A percentile compares a stretch with the other conserved stretches of the same genome.
phyloP scores from a whole-genome alignment of 2,329 filamentous ascomycete genomes.

The Lithohypha guttulata region DNA sequence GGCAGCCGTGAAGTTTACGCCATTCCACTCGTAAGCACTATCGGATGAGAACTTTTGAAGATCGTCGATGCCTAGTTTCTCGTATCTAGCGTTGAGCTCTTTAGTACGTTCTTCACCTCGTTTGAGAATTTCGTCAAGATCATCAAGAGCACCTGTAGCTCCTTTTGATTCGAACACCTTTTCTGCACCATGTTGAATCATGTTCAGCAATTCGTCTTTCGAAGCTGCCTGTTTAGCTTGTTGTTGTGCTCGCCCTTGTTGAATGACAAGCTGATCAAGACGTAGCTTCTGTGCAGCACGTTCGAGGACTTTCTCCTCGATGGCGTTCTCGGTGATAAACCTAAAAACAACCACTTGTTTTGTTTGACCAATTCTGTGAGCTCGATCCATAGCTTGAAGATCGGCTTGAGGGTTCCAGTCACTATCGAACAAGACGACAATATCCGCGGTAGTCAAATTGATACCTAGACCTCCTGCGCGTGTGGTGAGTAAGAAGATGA shows the following conservation, averaged over 20 bases:
- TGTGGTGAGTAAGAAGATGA: conserved; percentile 89
- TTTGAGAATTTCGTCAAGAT: conserved; percentile 78
- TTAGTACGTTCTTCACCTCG: conserved; percentile 84
- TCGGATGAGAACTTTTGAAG: conserved; percentile 96
- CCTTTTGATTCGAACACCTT: conserved; percentile 75
- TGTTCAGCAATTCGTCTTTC: conserved; percentile 89
- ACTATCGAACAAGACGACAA: conserved; percentile 92
- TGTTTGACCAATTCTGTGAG: conserved; percentile 95
- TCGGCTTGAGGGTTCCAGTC: conserved; percentile 99
- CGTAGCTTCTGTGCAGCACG: conserved; percentile 93
- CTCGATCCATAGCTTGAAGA: conserved; percentile 96
- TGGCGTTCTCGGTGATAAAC: conserved; percentile 95
- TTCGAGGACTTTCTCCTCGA: conserved; percentile 96
- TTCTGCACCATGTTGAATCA: conserved; percentile 99
- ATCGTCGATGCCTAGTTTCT: conserved; percentile 93
- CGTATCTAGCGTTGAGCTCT: conserved; percentile 83
- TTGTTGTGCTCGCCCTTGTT: conserved; percentile 87
- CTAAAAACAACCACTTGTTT: conserved; percentile 96
- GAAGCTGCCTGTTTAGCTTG: conserved; percentile 84
- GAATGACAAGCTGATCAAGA: conserved; percentile 92
- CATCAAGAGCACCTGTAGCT: conserved; percentile 55
- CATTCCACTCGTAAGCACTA: conserved; percentile 98
- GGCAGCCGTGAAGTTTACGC: conserved; percentile 81
- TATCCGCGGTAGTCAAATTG: conserved; percentile 89
- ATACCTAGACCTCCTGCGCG: conserved; percentile 93